Evolutionary conservation across 257 asterid genomes (phyloP).

Genomic region (Orobanche coerulescens): DNA sequence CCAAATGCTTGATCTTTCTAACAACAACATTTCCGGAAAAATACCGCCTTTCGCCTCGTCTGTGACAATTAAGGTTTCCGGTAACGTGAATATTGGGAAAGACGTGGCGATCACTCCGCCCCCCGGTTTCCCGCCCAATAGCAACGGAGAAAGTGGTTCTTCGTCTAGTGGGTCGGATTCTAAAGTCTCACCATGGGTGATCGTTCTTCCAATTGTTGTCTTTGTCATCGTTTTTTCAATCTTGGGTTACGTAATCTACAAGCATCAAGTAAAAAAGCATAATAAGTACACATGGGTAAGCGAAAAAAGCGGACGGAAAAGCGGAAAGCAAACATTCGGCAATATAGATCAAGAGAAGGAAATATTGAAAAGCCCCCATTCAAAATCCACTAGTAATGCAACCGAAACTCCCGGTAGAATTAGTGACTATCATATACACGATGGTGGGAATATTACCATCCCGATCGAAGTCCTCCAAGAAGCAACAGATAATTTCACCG

Average conservation of each 20-base stretch:
- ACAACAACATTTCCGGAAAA: slow-evolving; percentile 74
- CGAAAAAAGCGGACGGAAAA: slow-evolving; percentile 6
- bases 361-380: slow-evolving; percentile 4
- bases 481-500: slow-evolving; percentile 55
- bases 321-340: background rate
- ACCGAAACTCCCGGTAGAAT: slow-evolving; percentile 17
- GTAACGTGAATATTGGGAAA: slow-evolving; percentile 53
- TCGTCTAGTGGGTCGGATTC: slow-evolving; percentile 8
- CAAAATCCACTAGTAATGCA: background rate
- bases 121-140: slow-evolving; percentile 19
- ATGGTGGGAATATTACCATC: slow-evolving; percentile 40
- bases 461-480: slow-evolving; percentile 54
- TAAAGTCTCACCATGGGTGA: slow-evolving; percentile 23
- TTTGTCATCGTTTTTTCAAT: slow-evolving; percentile 8
- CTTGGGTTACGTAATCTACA: slow-evolving; percentile 26
- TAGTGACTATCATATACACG: slow-evolving; percentile 33
- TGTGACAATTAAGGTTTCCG: slow-evolving; percentile 34
- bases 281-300: slow-evolving; percentile 11
- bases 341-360: slow-evolving; percentile 5
- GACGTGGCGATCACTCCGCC: slow-evolving; percentile 31
- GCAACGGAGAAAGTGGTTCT: background rate
- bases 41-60: slow-evolving; percentile 41
- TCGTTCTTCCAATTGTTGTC: slow-evolving; percentile 23
- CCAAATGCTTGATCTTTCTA: slow-evolving; percentile 55
- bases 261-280: slow-evolving; percentile 12